These are phyloP conservation scores for Fusarium heterosporum DNA, from an alignment of 2,329 filamentous ascomycete species.

Conservation along the genomic window DNA sequence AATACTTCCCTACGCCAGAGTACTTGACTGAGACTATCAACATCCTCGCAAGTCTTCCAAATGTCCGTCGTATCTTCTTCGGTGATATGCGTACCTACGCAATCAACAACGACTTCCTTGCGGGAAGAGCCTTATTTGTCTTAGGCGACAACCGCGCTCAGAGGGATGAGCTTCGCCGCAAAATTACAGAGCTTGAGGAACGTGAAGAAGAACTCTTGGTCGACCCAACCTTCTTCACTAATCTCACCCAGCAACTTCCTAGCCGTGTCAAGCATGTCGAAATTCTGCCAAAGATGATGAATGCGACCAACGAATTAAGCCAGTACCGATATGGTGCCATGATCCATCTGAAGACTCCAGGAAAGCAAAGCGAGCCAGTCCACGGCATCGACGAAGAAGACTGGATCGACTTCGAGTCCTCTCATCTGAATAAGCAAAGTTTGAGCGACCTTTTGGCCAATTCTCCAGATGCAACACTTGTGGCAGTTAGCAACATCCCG, in stretches of 20 bases:
- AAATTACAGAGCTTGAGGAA: slow-evolving; percentile 17
- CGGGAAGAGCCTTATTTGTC: no score
- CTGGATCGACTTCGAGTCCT: background rate
- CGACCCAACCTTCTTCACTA: slow-evolving; percentile 45
- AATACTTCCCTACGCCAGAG: no score
- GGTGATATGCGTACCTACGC: no score
- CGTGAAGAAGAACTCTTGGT: slow-evolving; percentile 41
- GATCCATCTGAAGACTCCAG: rapidly evolving
- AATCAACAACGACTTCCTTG: no score
- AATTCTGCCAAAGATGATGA: background rate
- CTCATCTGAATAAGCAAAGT: background rate
- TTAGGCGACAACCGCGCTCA: no score
- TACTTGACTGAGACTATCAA: no score
- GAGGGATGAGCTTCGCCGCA: no score
- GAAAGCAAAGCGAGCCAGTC: background rate
- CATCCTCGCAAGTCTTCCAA: no score
- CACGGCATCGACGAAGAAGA: background rate
- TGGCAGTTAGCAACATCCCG: background rate
- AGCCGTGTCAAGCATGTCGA: background rate
- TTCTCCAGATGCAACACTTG: rapidly evolving
- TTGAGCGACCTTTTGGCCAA: background rate
- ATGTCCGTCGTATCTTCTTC: no score
- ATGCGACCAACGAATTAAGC: background rate
- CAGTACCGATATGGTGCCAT: background rate
- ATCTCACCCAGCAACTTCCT: background rate